Conservation (phyloP, 208 protist genomes). For the Leishmania major region DNA sequence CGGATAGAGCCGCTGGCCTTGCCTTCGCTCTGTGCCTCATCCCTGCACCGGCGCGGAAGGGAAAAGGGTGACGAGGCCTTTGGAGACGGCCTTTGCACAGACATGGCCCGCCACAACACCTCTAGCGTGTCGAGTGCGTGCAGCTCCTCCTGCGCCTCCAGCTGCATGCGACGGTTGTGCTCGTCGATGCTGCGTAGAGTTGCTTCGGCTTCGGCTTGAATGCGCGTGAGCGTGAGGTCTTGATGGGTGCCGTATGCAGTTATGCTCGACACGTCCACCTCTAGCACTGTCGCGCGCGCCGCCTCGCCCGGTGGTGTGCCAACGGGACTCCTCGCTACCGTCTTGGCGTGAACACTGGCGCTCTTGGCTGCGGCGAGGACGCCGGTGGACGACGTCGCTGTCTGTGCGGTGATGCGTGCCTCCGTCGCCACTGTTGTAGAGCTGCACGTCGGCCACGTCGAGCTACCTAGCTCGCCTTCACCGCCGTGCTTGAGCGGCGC, state of each 20-base stretch:
- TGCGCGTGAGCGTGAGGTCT: conserved; percentile 52
- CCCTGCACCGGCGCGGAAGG: background rate
- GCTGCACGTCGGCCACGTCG: conserved; percentile 11
- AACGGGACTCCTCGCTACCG: background rate
- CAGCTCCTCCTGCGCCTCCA: conserved; percentile 46
- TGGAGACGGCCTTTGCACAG: conserved; percentile 9
- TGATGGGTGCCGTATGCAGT: conserved; percentile 63
- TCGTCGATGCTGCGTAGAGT: conserved; percentile 41
- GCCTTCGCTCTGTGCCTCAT: background rate
- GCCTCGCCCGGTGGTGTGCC: conserved; percentile 4
- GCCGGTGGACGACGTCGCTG: background rate
- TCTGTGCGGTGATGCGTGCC: background rate
- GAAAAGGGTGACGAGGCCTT: background rate
- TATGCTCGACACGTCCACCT: conserved; percentile 53
- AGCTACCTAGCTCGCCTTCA: background rate
- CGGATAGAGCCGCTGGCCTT: background rate
- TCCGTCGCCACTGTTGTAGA: conserved; percentile 1
- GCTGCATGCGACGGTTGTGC: conserved; percentile 44
- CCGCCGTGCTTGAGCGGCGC: background rate
- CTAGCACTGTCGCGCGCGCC: conserved; percentile 41
- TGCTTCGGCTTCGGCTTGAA: conserved; percentile 45
- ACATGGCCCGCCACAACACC: conserved; percentile 33
- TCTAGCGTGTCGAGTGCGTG: conserved; percentile 28
- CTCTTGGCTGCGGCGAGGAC: background rate
- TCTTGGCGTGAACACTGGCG: background rate